phyloP scores from a whole-genome alignment of 805 yeast genomes.

The Wickerhamia fluorescens region DNA sequence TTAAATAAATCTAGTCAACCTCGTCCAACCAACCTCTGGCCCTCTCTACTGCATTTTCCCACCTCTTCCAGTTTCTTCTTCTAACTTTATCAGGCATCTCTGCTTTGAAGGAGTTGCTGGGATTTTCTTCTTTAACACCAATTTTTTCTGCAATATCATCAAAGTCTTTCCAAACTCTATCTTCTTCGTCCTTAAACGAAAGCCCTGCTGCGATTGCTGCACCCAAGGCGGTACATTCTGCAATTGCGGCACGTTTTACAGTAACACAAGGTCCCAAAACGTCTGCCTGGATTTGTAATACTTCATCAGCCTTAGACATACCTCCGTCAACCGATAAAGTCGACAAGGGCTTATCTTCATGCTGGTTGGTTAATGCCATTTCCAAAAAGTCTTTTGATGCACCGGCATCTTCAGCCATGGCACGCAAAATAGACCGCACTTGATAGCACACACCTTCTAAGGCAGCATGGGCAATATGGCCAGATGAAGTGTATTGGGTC shows the following conservation, averaged over 20 bases:
- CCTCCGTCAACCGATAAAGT: constrained; percentile 87
- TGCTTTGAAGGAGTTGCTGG: constrained; percentile 25
- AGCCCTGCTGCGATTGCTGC: constrained; percentile 95
- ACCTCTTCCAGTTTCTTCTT: constrained; percentile 56
- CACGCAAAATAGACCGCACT: constrained; percentile 81
- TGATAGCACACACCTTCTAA: constrained; percentile 94
- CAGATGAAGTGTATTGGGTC: constrained; percentile 86
- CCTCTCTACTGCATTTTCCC: constrained; percentile 82
- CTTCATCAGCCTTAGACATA: constrained; percentile 84
- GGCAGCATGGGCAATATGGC: constrained; percentile 91
- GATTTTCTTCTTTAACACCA: constrained; percentile 19
- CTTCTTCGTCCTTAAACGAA: constrained; percentile 38
- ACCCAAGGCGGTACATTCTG: constrained; percentile 93
- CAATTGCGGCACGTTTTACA: constrained; percentile 70
- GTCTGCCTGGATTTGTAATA: constrained; percentile 91
- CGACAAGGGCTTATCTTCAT: constrained; percentile 40
- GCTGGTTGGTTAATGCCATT: constrained; percentile 39
- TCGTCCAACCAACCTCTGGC: constrained; percentile 74
- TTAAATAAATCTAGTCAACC: constrained; percentile 3
- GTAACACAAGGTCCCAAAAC: constrained; percentile 81
- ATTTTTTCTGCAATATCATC: constrained; percentile 53
- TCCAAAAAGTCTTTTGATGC: constrained; percentile 53
- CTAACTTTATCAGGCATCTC: constrained; percentile 52
- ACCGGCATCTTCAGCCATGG: constrained; percentile 84
- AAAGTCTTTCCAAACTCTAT: constrained; percentile 68